phyloP scores from a whole-genome alignment of 305 asterid genomes.

The Solanum hybrid region DNA sequence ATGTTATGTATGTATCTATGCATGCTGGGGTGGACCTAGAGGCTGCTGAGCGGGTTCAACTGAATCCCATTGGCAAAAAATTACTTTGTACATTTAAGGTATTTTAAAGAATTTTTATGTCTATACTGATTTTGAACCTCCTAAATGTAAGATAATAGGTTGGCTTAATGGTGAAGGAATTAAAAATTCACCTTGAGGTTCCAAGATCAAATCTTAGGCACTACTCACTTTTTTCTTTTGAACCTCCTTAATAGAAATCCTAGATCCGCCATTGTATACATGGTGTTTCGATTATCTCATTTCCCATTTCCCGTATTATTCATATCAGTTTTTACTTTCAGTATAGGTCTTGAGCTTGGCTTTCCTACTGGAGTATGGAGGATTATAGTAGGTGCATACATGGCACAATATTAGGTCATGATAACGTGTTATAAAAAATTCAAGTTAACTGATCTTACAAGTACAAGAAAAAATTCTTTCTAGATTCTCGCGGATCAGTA shows the following conservation, averaged over 20 bases:
- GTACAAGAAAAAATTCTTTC: background rate
- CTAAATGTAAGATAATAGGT: background rate
- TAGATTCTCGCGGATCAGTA: background rate
- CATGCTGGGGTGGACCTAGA: background rate
- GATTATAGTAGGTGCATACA: background rate
- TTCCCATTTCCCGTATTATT: background rate
- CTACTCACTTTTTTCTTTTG: background rate
- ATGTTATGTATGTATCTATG: background rate
- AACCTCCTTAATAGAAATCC: background rate
- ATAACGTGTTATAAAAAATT: background rate
- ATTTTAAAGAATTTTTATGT: too few species aligned
- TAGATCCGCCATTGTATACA: background rate
- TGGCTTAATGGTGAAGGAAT: background rate
- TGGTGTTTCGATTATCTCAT: background rate
- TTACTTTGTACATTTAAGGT: background rate
- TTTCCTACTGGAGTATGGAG: background rate
- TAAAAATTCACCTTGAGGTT: background rate
- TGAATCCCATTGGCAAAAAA: background rate
- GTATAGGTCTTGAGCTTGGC: background rate
- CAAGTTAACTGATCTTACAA: background rate
- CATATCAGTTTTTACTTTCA: background rate
- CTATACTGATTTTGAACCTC: background rate
- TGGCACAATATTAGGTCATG: background rate
- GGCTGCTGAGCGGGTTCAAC: background rate
- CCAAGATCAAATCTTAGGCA: background rate